Conservation (phyloP, 208 protist genomes). For the Leishmania braziliensis region DNA sequence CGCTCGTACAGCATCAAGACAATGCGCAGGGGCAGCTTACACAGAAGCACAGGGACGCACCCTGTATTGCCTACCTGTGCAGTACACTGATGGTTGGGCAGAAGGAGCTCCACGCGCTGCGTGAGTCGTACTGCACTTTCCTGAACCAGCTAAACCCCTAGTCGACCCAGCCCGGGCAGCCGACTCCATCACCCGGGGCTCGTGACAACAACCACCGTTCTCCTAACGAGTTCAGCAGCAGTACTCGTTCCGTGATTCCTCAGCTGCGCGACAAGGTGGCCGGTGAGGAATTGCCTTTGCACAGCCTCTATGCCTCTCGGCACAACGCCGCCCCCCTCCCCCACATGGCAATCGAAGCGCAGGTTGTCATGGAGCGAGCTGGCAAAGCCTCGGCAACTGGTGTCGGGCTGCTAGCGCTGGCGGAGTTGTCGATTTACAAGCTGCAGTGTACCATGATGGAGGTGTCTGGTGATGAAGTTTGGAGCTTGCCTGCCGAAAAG, state of each 20-base stretch:
- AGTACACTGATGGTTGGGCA: slow-evolving; percentile 1
- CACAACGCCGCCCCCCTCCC: slow-evolving; percentile 9
- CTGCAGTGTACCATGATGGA: slow-evolving; percentile 61
- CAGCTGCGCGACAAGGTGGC: slow-evolving; percentile 10
- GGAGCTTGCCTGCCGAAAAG: slow-evolving; percentile 45
- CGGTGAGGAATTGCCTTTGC: slow-evolving; percentile 18
- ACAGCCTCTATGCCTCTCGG: slow-evolving; percentile 23
- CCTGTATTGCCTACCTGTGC: slow-evolving; percentile 13
- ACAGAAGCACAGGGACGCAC: slow-evolving; percentile 14
- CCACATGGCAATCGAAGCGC: not conserved
- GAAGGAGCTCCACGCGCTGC: slow-evolving; percentile 14
- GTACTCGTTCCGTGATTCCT: not conserved
- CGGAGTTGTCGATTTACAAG: slow-evolving; percentile 7
- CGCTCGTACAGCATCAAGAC: slow-evolving; percentile 10
- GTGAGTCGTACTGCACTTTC: slow-evolving; percentile 7
- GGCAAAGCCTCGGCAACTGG: too few relatives aligned
- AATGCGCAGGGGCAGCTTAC: slow-evolving; percentile 9
- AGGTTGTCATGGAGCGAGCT: too few relatives aligned
- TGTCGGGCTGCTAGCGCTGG: not conserved
- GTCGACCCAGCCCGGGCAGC: not conserved
- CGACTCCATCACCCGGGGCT: not conserved
- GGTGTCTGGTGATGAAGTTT: slow-evolving; percentile 65
- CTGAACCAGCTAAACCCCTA: slow-evolving; percentile 20
- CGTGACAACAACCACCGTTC: not conserved
- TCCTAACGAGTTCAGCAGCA: not conserved